These are phyloP conservation scores for Arthrinium puccinioides DNA, from an alignment of 2,329 filamentous ascomycete species.

Conservation along the genomic window DNA sequence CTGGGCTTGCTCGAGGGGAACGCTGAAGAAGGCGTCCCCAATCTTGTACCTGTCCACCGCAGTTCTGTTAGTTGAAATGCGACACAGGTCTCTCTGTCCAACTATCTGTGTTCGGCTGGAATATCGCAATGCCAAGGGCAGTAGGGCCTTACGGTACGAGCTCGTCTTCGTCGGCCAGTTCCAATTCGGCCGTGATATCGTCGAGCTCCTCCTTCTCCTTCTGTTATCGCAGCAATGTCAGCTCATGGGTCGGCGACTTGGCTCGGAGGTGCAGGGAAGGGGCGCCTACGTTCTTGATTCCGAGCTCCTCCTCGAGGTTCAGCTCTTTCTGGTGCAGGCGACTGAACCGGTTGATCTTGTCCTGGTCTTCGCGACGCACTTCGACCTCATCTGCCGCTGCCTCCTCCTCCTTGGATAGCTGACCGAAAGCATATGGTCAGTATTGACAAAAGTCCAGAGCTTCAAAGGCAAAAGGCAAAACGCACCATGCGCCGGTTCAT, in stretches of 20 bases:
- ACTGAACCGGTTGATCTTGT: slow-evolving; percentile 98
- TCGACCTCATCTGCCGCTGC: slow-evolving; percentile 74
- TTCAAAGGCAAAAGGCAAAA: no score
- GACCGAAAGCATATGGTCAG: slow-evolving; percentile 4
- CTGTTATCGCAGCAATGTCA: slow-evolving; percentile 38
- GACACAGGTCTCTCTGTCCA: no score
- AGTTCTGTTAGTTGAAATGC: no score
- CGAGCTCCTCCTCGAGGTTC: slow-evolving; percentile 71
- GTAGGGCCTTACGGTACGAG: slow-evolving; percentile 70
- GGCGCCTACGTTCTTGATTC: slow-evolving; percentile 64
- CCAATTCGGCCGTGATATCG: slow-evolving; percentile 83
- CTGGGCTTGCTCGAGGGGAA: slow-evolving; percentile 79
- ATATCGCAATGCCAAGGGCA: background rate
- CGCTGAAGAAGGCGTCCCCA: slow-evolving; percentile 87
- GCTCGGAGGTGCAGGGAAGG: slow-evolving; percentile 1
- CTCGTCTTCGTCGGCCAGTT: slow-evolving; percentile 92
- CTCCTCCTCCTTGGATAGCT: slow-evolving; percentile 91
- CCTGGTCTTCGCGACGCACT: slow-evolving; percentile 93
- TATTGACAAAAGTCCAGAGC: no score
- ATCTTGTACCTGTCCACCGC: slow-evolving; percentile 82
- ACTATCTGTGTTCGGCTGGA: no score
- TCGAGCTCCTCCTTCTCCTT: slow-evolving; percentile 98
- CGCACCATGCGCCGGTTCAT: slow-evolving; percentile 28
- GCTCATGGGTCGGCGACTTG: slow-evolving; percentile 1
- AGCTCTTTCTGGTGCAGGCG: slow-evolving; percentile 83